These are phyloP conservation scores for Epipyxis sp. DNA, from an alignment of 108 stramenopile species.

Conservation along the genomic window DNA sequence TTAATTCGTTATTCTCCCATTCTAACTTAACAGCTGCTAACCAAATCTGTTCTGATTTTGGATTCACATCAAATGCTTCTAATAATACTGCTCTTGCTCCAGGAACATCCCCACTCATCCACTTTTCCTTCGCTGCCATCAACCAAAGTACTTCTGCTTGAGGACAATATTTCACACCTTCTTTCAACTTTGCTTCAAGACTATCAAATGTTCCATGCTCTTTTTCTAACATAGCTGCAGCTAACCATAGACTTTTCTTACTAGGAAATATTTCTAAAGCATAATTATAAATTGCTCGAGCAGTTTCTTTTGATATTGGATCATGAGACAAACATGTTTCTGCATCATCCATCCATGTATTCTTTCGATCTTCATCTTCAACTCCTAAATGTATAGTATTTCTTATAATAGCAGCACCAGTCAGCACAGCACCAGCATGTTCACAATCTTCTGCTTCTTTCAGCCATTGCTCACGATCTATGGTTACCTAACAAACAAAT, in stretches of 20 bases:
- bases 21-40: constrained; percentile 94
- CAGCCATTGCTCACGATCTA: constrained; percentile 80
- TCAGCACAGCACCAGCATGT: constrained; percentile 67
- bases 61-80: constrained; percentile 86
- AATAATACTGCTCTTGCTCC: constrained; percentile 82
- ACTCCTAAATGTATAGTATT: constrained; percentile 79
- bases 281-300: constrained; percentile 14
- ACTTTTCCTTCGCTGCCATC: constrained; percentile 89
- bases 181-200: constrained; percentile 63
- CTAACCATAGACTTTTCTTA: constrained; percentile 79
- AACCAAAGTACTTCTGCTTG: constrained; percentile 93
- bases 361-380: constrained; percentile 79
- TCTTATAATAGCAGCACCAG: constrained; percentile 79
- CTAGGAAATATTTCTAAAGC: constrained; percentile 69
- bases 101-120: constrained; percentile 75
- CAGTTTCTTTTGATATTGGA: constrained; percentile 16
- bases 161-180: constrained; percentile 66
- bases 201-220: constrained; percentile 63
- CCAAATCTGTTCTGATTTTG: constrained; percentile 90
- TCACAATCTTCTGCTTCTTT: constrained; percentile 80
- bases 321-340: constrained; percentile 49
- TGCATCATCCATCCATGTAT: constrained; percentile 96
- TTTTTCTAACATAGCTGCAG: constrained; percentile 84
- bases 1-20: constrained; percentile 87
- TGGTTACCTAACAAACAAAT: constrained; percentile 59